These are phyloP conservation scores for Metarhizium robertsii DNA, from an alignment of 2,329 filamentous ascomycete genomes.

Conservation along the genomic window DNA sequence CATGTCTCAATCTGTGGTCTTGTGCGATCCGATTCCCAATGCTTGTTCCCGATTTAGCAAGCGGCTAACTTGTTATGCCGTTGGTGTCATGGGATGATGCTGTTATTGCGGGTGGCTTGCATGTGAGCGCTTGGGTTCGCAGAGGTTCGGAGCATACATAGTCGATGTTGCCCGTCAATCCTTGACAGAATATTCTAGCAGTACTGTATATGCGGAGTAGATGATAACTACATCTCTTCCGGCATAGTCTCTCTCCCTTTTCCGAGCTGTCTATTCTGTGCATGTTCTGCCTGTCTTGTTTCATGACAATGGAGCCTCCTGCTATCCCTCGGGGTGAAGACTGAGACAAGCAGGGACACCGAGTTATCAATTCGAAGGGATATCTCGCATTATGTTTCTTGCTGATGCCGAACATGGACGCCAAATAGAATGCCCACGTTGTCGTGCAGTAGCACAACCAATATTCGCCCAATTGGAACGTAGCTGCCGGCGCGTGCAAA, in stretches of 20 bases:
- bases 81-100: background rate
- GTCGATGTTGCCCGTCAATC: background rate
- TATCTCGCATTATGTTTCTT: background rate
- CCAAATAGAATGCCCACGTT: too few relatives aligned
- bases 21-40: background rate
- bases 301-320: background rate
- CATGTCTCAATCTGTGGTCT: constrained; percentile 5
- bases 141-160: background rate
- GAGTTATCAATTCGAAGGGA: background rate
- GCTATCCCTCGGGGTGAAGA: background rate
- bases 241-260: background rate
- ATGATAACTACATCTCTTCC: too few relatives aligned
- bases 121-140: background rate
- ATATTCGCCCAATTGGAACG: too few relatives aligned
- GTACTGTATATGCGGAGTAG: too few relatives aligned
- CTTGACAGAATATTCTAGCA: background rate
- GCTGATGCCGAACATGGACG: too few relatives aligned
- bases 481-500: too few relatives aligned
- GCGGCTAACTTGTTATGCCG: background rate
- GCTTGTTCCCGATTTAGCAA: background rate
- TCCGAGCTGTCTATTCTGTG: background rate
- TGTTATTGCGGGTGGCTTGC: background rate
- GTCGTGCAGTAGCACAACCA: too few relatives aligned
- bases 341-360: background rate
- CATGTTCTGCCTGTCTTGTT: background rate